Conservation (phyloP, 176 grass and related monocot genomes). For the Metroxylon sagu region DNA sequence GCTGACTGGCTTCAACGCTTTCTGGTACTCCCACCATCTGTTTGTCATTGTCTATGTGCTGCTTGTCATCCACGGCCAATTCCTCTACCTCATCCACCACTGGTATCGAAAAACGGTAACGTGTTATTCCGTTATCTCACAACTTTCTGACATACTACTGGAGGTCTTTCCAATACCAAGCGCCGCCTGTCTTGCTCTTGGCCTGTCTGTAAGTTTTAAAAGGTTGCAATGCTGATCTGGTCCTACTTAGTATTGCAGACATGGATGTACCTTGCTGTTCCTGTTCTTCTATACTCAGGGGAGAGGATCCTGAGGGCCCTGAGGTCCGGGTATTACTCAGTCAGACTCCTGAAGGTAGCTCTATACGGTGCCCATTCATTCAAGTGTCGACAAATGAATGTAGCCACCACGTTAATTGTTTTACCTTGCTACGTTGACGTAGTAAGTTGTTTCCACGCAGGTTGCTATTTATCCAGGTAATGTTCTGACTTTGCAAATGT, state of each 20-base stretch:
- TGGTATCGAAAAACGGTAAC: conserved; percentile 85
- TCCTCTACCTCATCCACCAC: conserved; percentile 65
- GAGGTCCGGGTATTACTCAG: conserved; percentile 86
- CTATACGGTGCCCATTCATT: no score
- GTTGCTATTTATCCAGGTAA: conserved; percentile 99
- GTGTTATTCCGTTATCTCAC: no score
- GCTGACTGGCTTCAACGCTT: conserved; percentile 95
- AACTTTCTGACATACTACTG: neutral
- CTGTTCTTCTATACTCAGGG: conserved; percentile 74
- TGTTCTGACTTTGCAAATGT: conserved; percentile 93
- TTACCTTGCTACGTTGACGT: no score
- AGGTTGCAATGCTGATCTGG: no score
- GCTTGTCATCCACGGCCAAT: conserved; percentile 80
- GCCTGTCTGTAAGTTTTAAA: no score
- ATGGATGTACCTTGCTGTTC: conserved; percentile 97
- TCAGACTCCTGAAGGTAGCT: conserved; percentile 71
- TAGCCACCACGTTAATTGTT: no score
- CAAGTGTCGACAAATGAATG: no score
- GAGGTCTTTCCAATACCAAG: no score
- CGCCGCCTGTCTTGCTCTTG: neutral
- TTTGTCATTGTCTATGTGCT: conserved; percentile 78
- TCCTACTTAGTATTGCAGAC: conserved; percentile 44
- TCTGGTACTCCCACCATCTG: conserved; percentile 98
- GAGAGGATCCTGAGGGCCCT: conserved; percentile 82
- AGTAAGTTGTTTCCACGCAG: conserved; percentile 22